Evolutionary conservation across 2,329 filamentous ascomycete genomes (phyloP).

Genomic region (Cladosporium sp.): DNA sequence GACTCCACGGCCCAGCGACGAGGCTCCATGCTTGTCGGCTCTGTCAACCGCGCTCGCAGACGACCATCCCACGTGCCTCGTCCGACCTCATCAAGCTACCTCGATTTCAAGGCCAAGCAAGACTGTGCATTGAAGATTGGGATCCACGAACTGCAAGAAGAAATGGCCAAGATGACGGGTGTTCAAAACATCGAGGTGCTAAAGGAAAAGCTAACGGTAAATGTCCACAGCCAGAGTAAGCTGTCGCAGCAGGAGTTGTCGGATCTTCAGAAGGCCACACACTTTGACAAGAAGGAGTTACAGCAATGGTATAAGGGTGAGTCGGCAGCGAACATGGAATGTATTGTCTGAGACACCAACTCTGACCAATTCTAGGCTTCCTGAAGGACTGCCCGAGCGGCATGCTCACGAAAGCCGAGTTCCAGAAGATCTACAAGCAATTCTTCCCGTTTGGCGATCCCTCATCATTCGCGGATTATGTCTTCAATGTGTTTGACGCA

Average conservation of each 20-base stretch:
- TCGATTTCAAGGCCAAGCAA: conserved; percentile 30
- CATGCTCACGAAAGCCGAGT: conserved; percentile 96
- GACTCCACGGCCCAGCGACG: conserved; percentile 13
- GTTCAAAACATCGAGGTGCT: conserved; percentile 25
- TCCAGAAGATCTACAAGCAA: conserved; percentile 99
- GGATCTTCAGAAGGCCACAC: conserved; percentile 92
- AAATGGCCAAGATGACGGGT: conserved; percentile 27
- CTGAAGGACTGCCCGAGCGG: conserved; percentile 96
- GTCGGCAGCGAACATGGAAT: conserved; percentile 24
- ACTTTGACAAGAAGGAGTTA: conserved; percentile 99
- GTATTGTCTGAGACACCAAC: background rate
- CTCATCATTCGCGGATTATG: conserved; percentile 95
- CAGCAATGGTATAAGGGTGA: conserved; percentile 99
- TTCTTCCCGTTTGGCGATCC: conserved; percentile 99
- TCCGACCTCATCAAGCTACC: conserved; percentile 27
- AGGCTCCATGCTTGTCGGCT: conserved; percentile 14
- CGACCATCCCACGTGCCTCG: conserved; percentile 32
- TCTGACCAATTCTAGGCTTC: conserved; percentile 62
- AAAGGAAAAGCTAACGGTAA: conserved; percentile 29
- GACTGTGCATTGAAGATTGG: conserved; percentile 30
- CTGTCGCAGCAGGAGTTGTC: conserved; percentile 92
- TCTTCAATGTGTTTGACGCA: conserved; percentile 98
- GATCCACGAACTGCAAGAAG: conserved; percentile 27
- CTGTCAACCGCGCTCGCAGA: conserved; percentile 30
- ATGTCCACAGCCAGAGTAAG: conserved; percentile 78